These are phyloP conservation scores for Leccinum solheimii DNA, from an alignment of 1,284 basidiomycete species.

Conservation along the genomic window DNA sequence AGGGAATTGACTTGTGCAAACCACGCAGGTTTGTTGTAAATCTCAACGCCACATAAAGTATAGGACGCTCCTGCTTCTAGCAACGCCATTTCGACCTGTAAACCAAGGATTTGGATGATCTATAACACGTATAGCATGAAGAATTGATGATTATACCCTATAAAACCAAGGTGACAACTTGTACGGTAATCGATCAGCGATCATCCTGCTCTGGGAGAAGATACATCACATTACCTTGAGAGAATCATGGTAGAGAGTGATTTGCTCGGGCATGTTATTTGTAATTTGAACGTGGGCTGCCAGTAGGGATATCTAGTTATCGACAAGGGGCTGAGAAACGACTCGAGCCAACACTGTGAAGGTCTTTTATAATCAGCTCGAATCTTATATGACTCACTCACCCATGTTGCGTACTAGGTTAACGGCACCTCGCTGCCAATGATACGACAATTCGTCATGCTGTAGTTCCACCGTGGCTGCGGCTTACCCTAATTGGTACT, in stretches of 20 bases:
- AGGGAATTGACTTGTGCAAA: slow-evolving; percentile 7
- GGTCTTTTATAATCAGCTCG: not conserved
- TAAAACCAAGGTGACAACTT: not conserved
- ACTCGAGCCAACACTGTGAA: not conserved
- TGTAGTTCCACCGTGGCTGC: not conserved
- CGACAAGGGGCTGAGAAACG: not conserved
- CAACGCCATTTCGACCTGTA: slow-evolving; percentile 23
- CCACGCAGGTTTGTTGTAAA: slow-evolving; percentile 19
- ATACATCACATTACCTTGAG: not conserved
- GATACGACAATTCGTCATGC: not conserved
- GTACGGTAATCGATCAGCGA: not conserved
- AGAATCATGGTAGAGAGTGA: slow-evolving; percentile 12
- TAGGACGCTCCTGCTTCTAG: slow-evolving; percentile 14
- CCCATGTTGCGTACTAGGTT: too few relatives aligned
- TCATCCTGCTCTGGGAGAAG: not conserved
- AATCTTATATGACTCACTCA: not conserved
- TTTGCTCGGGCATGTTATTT: slow-evolving; percentile 9
- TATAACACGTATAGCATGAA: not conserved
- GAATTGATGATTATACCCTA: not conserved
- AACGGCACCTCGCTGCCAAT: not conserved
- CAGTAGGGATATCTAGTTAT: not conserved
- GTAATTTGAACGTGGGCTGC: not conserved
- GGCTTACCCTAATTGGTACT: not conserved
- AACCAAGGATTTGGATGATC: not conserved
- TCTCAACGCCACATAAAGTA: slow-evolving; percentile 6